Evolutionary conservation across 805 yeast genomes (phyloP).

Genomic region (Kodamaea lidongshanica): DNA sequence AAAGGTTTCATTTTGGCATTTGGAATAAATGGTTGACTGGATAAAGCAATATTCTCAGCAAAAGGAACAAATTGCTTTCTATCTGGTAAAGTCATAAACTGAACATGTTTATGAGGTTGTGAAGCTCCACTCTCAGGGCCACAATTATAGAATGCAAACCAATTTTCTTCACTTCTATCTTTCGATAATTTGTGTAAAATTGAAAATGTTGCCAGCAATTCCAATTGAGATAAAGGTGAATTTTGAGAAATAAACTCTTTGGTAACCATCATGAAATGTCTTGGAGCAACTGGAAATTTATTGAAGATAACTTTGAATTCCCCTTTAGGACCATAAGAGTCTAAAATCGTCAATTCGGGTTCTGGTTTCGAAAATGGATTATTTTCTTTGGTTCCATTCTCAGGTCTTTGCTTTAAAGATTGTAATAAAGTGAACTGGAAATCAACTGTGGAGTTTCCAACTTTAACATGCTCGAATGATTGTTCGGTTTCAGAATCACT

Average conservation of each 20-base stretch:
- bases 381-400: constrained; percentile 31
- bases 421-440: constrained; percentile 28
- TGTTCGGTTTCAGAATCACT: constrained; percentile 41
- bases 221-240: constrained; percentile 65
- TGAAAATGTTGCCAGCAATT: constrained; percentile 53
- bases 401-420: constrained; percentile 36
- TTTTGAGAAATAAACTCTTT: constrained; percentile 66
- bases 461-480: constrained; percentile 21
- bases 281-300: constrained; percentile 78
- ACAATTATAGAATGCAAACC: constrained; percentile 82
- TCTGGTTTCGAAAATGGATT: constrained; percentile 83
- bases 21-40: constrained; percentile 50
- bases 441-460: constrained; percentile 11
- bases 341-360: constrained; percentile 59
- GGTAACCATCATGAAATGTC: constrained; percentile 76
- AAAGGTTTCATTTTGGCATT: constrained; percentile 50
- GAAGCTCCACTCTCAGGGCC: constrained; percentile 93
- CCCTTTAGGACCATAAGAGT: constrained; percentile 47
- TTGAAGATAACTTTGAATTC: constrained; percentile 61
- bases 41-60: constrained; percentile 44
- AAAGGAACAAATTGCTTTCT: constrained; percentile 43
- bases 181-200: constrained; percentile 47
- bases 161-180: constrained; percentile 32
- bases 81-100: constrained; percentile 67
- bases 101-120: constrained; percentile 88